Evolutionary conservation across 768 basidiomycete species (phyloP).

Genomic region (Serendipita sp.): DNA sequence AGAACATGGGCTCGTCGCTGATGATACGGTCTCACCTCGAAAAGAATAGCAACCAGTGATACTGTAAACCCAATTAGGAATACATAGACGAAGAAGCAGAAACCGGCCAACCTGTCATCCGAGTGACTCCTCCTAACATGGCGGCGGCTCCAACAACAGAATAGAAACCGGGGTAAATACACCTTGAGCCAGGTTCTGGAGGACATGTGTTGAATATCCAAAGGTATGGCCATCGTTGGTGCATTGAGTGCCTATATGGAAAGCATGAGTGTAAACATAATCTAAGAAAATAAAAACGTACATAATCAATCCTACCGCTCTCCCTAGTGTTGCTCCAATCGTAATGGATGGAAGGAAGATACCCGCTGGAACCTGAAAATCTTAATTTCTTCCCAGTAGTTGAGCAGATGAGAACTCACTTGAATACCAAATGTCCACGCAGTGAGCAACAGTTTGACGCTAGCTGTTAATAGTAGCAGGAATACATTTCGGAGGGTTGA

Average conservation of each 20-base stretch:
- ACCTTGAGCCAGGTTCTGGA: constrained; percentile 49
- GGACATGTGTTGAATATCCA: constrained; percentile 62
- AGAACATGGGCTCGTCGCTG: not conserved
- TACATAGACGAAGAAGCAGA: not conserved
- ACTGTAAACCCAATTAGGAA: constrained; percentile 25
- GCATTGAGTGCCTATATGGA: constrained; percentile 39
- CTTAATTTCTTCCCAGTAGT: not conserved
- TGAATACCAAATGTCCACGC: constrained; percentile 72
- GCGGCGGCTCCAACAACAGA: constrained; percentile 62
- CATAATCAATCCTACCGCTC: constrained; percentile 54
- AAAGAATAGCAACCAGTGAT: constrained; percentile 60
- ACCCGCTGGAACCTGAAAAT: constrained; percentile 49
- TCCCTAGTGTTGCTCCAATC: constrained; percentile 56
- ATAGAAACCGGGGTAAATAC: constrained; percentile 63
- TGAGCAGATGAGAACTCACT: constrained; percentile 24
- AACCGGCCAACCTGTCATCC: constrained; percentile 47
- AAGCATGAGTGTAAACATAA: not conserved
- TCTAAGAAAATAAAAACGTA: constrained; percentile 19
- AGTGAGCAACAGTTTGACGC: constrained; percentile 44
- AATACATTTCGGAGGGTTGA: constrained; percentile 55
- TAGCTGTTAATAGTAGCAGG: constrained; percentile 44
- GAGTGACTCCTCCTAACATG: constrained; percentile 59
- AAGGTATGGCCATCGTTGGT: constrained; percentile 46
- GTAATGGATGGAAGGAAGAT: constrained; percentile 65
- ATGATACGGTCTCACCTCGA: constrained; percentile 33